Conservation (phyloP, 352 stramenopile species). For the Aphanomyces invadans region DNA sequence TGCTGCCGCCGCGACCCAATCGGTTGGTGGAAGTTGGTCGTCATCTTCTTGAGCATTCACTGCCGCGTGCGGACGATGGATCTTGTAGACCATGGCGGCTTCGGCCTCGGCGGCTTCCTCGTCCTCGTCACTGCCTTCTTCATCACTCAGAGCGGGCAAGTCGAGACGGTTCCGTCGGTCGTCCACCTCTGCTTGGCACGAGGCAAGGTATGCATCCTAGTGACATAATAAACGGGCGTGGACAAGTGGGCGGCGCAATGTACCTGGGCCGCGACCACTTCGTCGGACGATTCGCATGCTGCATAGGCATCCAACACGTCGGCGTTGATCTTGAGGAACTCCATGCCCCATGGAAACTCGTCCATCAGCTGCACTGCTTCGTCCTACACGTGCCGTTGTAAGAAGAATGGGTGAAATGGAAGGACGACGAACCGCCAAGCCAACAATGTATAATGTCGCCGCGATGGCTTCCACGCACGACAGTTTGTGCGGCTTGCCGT, state of each 20-base stretch:
- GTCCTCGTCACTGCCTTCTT: conserved; percentile 29
- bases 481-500: conserved; percentile 93
- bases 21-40: not conserved
- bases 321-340: conserved; percentile 93
- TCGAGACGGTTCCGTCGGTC: conserved; percentile 44
- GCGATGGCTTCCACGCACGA: conserved; percentile 96
- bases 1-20: not conserved
- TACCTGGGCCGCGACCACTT: conserved; percentile 72
- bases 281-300: conserved; percentile 50
- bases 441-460: conserved; percentile 96
- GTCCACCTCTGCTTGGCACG: conserved; percentile 54
- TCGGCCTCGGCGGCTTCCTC: not conserved
- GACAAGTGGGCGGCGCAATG: not conserved
- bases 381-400: conserved; percentile 35
- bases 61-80: not conserved
- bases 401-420: too few relatives aligned
- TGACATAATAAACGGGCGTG: conserved; percentile 14
- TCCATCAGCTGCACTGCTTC: conserved; percentile 86
- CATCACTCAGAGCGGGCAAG: conserved; percentile 51
- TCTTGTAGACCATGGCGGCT: not conserved
- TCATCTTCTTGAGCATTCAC: not conserved
- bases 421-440: conserved; percentile 37
- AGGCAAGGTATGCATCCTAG: conserved; percentile 54
- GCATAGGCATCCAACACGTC: conserved; percentile 88
- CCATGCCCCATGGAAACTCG: conserved; percentile 89